Percentiles rank a stretch among this genome's conserved stretches.
These are phyloP conservation scores for Mariannaea sp. DNA, from an alignment of 2,329 filamentous ascomycete genomes.

Conservation along the genomic window DNA sequence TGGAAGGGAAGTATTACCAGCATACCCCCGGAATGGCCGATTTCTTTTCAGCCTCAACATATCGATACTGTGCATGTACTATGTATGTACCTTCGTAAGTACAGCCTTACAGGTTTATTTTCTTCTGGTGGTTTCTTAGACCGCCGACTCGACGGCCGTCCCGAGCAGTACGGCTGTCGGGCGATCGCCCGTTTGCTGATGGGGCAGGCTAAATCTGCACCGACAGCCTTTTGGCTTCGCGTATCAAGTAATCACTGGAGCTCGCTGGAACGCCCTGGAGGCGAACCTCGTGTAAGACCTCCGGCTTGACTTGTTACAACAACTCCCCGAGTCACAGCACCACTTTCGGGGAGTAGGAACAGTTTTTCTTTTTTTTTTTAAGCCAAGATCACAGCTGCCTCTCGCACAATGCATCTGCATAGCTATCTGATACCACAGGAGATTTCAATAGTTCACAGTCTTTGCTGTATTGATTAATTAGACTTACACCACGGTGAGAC, in stretches of 20 bases:
- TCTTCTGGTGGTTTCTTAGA: constrained; percentile 18
- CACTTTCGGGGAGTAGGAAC: constrained; percentile 8
- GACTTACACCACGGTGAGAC: constrained; percentile 13
- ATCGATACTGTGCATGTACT: no score
- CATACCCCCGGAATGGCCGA: no score
- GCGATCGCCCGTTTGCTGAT: constrained; percentile 34
- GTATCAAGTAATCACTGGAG: background rate
- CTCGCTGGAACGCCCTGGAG: background rate
- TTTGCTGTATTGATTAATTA: background rate
- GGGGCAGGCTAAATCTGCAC: background rate
- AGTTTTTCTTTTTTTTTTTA: background rate
- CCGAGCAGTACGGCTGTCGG: constrained; percentile 34
- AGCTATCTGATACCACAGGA: no score
- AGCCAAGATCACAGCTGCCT: background rate
- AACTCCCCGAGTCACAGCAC: constrained; percentile 8
- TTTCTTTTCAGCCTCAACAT: no score
- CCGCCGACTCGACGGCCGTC: constrained; percentile 22
- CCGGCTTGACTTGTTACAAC: background rate
- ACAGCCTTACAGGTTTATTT: constrained; percentile 18
- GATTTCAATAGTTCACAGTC: no score
- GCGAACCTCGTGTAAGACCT: no score
- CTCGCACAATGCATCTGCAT: no score
- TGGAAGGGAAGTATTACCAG: no score
- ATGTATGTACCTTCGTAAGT: no score
- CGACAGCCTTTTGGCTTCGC: background rate